These are phyloP conservation scores for Aplosporella prunicola DNA, from an alignment of 2,329 filamentous ascomycete species.

Conservation along the genomic window DNA sequence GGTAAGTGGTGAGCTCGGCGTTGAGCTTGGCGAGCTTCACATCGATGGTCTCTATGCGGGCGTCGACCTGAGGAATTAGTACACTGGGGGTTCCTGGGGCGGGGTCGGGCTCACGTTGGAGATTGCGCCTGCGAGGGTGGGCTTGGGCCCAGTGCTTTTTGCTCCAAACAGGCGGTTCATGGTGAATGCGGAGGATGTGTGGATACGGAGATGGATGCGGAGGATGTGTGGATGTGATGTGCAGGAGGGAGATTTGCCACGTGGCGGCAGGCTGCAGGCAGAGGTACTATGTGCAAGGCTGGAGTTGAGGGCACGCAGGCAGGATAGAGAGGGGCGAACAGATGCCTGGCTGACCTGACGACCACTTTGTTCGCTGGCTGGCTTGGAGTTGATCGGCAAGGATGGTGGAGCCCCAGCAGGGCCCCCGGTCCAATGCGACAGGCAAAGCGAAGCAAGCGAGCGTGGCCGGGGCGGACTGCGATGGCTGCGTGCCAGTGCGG, in stretches of 20 bases:
- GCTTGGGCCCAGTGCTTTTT: slow-evolving; percentile 79
- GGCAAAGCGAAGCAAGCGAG: no score
- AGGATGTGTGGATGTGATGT: neutral
- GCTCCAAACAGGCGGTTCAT: slow-evolving; percentile 97
- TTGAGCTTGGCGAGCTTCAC: slow-evolving; percentile 91
- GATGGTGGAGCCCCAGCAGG: no score
- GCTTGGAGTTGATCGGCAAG: no score
- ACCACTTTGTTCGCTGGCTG: slow-evolving; percentile 5
- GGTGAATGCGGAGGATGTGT: slow-evolving; percentile 18
- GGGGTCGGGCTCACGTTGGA: slow-evolving; percentile 56
- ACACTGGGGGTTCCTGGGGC: slow-evolving; percentile 8
- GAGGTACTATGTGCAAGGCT: slow-evolving; percentile 3
- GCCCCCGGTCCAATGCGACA: no score
- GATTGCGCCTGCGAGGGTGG: slow-evolving; percentile 76
- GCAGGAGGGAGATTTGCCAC: neutral
- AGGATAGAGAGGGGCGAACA: neutral
- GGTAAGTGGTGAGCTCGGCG: slow-evolving; percentile 79
- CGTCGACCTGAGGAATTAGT: slow-evolving; percentile 53
- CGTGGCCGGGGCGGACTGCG: no score
- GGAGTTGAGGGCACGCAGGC: neutral
- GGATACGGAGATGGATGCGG: neutral
- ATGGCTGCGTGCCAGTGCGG: no score
- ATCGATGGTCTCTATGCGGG: slow-evolving; percentile 75
- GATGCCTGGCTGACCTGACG: neutral
- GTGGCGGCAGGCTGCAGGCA: neutral